Evolutionary conservation across 768 basidiomycete genomes (phyloP).

Genomic region (Tulasnella sp.): DNA sequence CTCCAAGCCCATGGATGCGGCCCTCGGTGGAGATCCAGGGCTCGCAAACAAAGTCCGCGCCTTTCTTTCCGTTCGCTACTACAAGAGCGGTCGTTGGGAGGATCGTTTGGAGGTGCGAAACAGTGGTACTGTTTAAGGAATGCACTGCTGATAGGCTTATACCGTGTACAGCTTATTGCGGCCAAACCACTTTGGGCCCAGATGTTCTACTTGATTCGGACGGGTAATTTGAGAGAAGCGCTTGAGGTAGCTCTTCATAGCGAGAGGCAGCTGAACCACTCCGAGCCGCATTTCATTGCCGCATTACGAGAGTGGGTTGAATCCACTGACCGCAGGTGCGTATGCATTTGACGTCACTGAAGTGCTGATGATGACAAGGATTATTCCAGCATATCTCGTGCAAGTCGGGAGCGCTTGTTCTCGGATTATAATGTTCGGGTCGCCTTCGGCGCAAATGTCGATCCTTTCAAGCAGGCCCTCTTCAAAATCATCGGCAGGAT

Average conservation of each 20-base stretch:
- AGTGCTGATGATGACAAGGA: not conserved
- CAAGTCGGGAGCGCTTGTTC: constrained; percentile 49
- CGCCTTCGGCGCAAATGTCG: constrained; percentile 73
- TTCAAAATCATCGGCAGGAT: constrained; percentile 94
- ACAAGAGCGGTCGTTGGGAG: constrained; percentile 72
- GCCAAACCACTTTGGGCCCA: constrained; percentile 90
- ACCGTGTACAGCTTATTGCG: constrained; percentile 51
- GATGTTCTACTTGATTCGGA: constrained; percentile 82
- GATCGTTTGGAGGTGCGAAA: constrained; percentile 69
- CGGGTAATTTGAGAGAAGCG: constrained; percentile 73
- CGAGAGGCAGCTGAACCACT: constrained; percentile 58
- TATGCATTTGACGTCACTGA: constrained; percentile 2
- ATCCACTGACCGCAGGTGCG: constrained; percentile 64
- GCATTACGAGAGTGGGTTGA: constrained; percentile 79
- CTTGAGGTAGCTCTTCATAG: constrained; percentile 59
- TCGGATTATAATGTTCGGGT: constrained; percentile 53
- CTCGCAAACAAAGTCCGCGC: constrained; percentile 82
- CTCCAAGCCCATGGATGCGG: constrained; percentile 69
- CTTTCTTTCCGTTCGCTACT: constrained; percentile 70
- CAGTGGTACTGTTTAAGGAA: not conserved
- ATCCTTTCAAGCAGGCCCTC: constrained; percentile 92
- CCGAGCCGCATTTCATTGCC: constrained; percentile 72
- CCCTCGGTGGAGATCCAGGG: constrained; percentile 84
- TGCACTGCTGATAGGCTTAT: not conserved
- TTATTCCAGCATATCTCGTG: constrained; percentile 23